Conservation (phyloP, 108 stramenopile species). For the Skeletonema menzelii region DNA sequence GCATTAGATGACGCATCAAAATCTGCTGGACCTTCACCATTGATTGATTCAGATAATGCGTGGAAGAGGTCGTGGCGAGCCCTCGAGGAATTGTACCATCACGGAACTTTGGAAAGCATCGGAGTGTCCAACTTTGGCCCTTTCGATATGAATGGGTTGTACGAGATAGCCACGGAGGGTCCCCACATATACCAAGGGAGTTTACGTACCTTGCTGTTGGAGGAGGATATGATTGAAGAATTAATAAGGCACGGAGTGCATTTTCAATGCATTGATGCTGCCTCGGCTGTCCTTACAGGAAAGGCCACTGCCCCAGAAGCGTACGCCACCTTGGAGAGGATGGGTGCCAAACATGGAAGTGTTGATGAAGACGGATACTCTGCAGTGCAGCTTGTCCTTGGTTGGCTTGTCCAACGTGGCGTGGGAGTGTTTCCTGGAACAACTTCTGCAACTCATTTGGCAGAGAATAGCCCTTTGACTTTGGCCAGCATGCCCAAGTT, state of each 20-base stretch:
- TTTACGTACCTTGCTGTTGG: slow-evolving; percentile 64
- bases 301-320: slow-evolving; percentile 28
- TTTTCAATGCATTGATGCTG: slow-evolving; percentile 65
- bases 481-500: slow-evolving; percentile 26
- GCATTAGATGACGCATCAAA: slow-evolving; percentile 23
- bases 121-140: slow-evolving; percentile 86
- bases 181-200: slow-evolving; percentile 74
- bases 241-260: slow-evolving; percentile 61
- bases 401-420: slow-evolving; percentile 36
- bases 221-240: slow-evolving; percentile 59
- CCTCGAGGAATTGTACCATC: slow-evolving; percentile 69
- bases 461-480: slow-evolving; percentile 29
- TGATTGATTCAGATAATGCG: slow-evolving; percentile 59
- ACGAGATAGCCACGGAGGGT: slow-evolving; percentile 38
- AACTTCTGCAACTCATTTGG: slow-evolving; percentile 18
- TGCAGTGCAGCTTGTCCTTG: slow-evolving; percentile 27
- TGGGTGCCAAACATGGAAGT: slow-evolving; percentile 34
- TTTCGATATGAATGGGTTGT: slow-evolving; percentile 53
- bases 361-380: slow-evolving; percentile 27
- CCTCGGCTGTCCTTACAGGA: slow-evolving; percentile 41
- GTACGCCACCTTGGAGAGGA: slow-evolving; percentile 21
- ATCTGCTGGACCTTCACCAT: slow-evolving; percentile 58
- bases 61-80: slow-evolving; percentile 82
- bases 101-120: slow-evolving; percentile 57
- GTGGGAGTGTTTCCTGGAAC: slow-evolving; percentile 58